Conservation (phyloP, 441 rosid genomes). For the Populus hybrid region DNA sequence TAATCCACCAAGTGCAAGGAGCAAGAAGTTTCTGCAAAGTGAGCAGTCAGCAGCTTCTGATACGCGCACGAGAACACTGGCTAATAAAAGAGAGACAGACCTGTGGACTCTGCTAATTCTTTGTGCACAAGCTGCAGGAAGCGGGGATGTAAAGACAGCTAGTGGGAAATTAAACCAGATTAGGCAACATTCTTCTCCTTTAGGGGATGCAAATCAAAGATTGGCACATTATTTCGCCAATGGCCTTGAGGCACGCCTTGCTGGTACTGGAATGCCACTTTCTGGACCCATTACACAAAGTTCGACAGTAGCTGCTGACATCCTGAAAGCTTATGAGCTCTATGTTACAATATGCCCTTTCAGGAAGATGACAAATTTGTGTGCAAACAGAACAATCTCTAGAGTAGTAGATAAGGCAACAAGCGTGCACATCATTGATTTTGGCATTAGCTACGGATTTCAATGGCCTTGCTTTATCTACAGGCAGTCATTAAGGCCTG, state of each 20-base stretch:
- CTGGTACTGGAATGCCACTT: slow-evolving; percentile 34
- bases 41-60: slow-evolving; percentile 23
- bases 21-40: slow-evolving; percentile 11
- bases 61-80: slow-evolving; percentile 26
- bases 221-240: slow-evolving; percentile 76
- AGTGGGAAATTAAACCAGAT: slow-evolving; percentile 57
- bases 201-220: slow-evolving; percentile 70
- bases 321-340: slow-evolving; percentile 59
- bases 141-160: slow-evolving; percentile 58
- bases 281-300: slow-evolving; percentile 2
- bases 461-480: slow-evolving; percentile 86
- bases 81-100: slow-evolving; percentile 55
- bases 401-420: slow-evolving; percentile 41
- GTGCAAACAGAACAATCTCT: slow-evolving; percentile 43
- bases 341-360: slow-evolving; percentile 52
- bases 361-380: slow-evolving; percentile 47
- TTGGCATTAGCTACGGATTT: slow-evolving; percentile 71
- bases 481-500: slow-evolving; percentile 27
- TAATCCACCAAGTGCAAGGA: neutral
- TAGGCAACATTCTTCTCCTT: slow-evolving; percentile 54
- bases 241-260: slow-evolving; percentile 79
- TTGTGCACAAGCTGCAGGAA: slow-evolving; percentile 67
- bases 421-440: slow-evolving; percentile 67
- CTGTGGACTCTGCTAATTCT: slow-evolving; percentile 55
- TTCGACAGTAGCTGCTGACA: slow-evolving; percentile 47